A percentile compares a stretch with the other conserved stretches of the same genome.
These are phyloP conservation scores for Fusarium secorum DNA, from an alignment of 2,329 filamentous ascomycete genomes.

Conservation along the genomic window DNA sequence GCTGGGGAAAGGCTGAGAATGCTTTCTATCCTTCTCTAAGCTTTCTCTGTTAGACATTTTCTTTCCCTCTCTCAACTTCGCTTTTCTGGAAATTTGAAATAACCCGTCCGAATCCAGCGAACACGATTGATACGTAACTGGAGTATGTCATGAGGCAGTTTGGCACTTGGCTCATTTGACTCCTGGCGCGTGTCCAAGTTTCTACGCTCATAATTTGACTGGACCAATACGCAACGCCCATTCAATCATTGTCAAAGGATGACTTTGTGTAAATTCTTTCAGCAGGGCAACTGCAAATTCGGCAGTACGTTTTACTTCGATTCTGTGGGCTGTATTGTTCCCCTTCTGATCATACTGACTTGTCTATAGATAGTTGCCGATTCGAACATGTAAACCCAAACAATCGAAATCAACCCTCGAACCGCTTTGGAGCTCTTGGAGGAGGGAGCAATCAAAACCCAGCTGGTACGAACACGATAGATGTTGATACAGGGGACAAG, in stretches of 20 bases:
- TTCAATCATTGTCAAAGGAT: constrained; percentile 39
- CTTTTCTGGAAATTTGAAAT: neutral
- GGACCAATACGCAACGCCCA: neutral
- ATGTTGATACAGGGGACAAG: neutral
- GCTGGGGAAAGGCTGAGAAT: constrained; percentile 41
- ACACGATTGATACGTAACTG: neutral
- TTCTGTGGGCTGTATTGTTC: neutral
- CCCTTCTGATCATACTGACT: constrained; percentile 10
- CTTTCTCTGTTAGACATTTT: neutral
- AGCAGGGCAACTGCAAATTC: constrained; percentile 61
- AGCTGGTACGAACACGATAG: constrained; percentile 24
- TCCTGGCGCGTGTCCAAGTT: constrained; percentile 14
- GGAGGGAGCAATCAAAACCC: constrained; percentile 37
- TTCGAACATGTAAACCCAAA: constrained; percentile 60
- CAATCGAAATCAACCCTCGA: constrained; percentile 50
- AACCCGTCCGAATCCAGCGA: neutral
- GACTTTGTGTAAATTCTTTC: constrained; percentile 58
- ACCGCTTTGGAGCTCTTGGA: constrained; percentile 65
- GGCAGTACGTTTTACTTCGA: constrained; percentile 53
- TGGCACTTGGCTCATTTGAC: constrained; percentile 15
- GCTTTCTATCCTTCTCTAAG: neutral
- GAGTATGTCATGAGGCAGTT: constrained; percentile 35
- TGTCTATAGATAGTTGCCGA: constrained; percentile 57
- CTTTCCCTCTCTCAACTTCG: neutral
- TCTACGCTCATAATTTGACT: neutral